Evolutionary conservation across 2,329 filamentous ascomycete species (phyloP).

Genomic region (Aspergillus tubingensis): DNA sequence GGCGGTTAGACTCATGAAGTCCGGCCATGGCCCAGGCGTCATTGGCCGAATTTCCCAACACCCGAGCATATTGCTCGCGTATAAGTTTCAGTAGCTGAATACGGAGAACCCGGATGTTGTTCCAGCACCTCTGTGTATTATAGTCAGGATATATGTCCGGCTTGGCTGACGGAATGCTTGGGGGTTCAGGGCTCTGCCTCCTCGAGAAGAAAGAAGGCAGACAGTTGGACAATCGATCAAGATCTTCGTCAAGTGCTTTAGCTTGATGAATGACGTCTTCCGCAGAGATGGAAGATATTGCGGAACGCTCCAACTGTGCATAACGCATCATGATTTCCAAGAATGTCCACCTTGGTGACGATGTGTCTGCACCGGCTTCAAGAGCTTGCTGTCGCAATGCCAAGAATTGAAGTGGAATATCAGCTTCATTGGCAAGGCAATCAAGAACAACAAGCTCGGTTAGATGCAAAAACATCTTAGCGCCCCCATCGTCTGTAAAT

Average conservation of each 20-base stretch:
- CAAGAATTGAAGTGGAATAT: not conserved
- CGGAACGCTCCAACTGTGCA: not conserved
- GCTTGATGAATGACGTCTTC: not conserved
- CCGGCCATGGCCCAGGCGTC: not conserved
- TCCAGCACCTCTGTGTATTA: not conserved
- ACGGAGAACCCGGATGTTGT: slow-evolving; percentile 6
- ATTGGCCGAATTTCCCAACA: not conserved
- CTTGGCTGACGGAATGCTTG: not conserved
- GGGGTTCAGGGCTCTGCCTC: not conserved
- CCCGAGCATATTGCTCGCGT: not conserved
- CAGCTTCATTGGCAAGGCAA: slow-evolving; percentile 5
- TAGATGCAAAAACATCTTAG: slow-evolving; percentile 3
- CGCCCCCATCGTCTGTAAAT: not conserved
- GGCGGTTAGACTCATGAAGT: not conserved
- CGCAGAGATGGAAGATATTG: not conserved
- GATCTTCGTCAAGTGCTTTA: not conserved
- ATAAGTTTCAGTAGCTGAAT: not conserved
- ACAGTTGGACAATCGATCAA: not conserved
- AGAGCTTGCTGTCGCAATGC: not conserved
- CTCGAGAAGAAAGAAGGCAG: not conserved
- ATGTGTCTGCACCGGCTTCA: not conserved
- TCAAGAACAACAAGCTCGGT: slow-evolving; percentile 5
- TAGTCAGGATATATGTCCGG: not conserved
- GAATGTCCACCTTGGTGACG: slow-evolving; percentile 6
- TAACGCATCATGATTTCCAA: slow-evolving; percentile 4